Evolutionary conservation across 306 rosid genomes (phyloP).

Genomic region (Luffa aegyptiaca): DNA sequence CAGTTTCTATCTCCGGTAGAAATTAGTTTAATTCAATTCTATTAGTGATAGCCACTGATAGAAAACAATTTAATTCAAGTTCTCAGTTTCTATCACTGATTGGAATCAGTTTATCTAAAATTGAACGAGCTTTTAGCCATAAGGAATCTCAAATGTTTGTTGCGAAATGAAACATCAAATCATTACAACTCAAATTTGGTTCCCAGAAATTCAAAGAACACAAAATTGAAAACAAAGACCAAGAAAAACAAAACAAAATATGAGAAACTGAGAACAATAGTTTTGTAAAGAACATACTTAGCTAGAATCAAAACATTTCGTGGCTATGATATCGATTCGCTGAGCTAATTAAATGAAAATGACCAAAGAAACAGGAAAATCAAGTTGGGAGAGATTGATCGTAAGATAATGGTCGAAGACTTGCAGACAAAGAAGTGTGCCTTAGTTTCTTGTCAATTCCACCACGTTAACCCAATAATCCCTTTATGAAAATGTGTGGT

Average conservation of each 20-base stretch:
- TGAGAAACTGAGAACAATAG: too few species aligned
- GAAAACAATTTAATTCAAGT: too few species aligned
- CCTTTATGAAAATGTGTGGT: background rate
- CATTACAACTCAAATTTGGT: background rate
- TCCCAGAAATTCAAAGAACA: background rate
- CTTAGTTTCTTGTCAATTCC: background rate
- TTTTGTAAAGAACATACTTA: too few species aligned
- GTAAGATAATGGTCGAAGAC: background rate
- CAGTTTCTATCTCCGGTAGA: too few species aligned
- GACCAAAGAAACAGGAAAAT: background rate
- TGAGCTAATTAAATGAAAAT: background rate
- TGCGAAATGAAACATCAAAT: constrained; percentile 39
- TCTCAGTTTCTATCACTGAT: too few species aligned
- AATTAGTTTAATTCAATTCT: too few species aligned
- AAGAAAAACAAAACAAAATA: too few species aligned
- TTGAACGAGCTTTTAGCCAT: constrained; percentile 77
- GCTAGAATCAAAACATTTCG: too few species aligned
- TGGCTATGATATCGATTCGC: background rate
- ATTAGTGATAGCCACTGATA: too few species aligned
- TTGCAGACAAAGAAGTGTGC: constrained; percentile 8
- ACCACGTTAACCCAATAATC: background rate
- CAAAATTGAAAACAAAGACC: too few species aligned
- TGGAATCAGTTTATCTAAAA: too few species aligned
- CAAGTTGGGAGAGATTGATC: background rate
- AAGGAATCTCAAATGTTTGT: constrained; percentile 25